Evolutionary conservation across 148 eudicot genomes (phyloP), one percentile per base, ranked within the genome.

Genomic region (Cornus suecica): DNA sequence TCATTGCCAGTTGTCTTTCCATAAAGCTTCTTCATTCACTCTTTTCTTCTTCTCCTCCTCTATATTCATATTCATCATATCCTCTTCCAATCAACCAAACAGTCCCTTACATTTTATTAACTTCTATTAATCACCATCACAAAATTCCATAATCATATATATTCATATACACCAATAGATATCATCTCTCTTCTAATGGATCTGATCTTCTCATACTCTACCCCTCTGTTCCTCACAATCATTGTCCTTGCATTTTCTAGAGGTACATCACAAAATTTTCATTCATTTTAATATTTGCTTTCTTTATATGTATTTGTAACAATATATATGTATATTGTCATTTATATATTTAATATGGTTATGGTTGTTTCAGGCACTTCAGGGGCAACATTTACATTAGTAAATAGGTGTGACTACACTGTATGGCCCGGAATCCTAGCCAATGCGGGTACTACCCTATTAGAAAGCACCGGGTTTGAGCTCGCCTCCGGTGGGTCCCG

Each of bases 361-460:
- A 18, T 58, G 37, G 42, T n/a, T 42, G 70, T 41, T 74, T 45
- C 78, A 83, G 87, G 79, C 26, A 27, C 68, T 65, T 67, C 74
- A 45, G 90, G 81, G 31, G 77, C 84, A 23, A 84, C 88, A 58
- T 80, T 90, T 66, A 87, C 92, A 13, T 58, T 88, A 10, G 32
- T 81, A 68, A 91, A 91, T 77, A 79, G 78, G 56, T 91, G 95
- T 61, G 84, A 80, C 45, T 48, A 84, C 69, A 72, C 81, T 2
- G 69, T 91, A 64, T 91, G 92, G 95, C 95, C 95, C 6, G 92
- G 92, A 68, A 77, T 86, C 31, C 71, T 84, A 63, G 51, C 91
- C 75, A 84, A 80, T 73, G 68, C 88, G 0, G 95, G 92, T 22
- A 84, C 77, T 82, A 45, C 85, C 8, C 69, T 37, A 5, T 32